Conservation (phyloP, 2,329 filamentous ascomycete genomes). For the Botryotinia calthae region DNA sequence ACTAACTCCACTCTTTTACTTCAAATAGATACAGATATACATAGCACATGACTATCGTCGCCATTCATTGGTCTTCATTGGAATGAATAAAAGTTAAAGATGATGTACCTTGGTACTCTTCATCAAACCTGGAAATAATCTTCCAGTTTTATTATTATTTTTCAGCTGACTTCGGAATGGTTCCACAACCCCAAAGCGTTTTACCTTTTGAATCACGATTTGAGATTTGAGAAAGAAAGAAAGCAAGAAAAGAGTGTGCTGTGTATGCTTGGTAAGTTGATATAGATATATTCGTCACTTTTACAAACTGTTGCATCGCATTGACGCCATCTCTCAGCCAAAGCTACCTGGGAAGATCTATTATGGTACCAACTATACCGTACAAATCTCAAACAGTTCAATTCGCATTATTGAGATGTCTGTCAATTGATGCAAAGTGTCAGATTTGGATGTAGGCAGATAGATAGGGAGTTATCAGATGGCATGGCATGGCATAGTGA, state of each 20-base stretch:
- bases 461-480: not conserved
- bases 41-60: slow-evolving; percentile 1
- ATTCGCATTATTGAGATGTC: slow-evolving; percentile 1
- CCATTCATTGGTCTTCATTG: not conserved
- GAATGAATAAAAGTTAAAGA: not conserved
- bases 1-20: slow-evolving; percentile 4
- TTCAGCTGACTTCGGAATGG: slow-evolving; percentile 18
- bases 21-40: not conserved
- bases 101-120: not conserved
- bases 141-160: not conserved
- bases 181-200: slow-evolving; percentile 11
- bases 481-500: not conserved
- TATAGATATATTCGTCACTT: not conserved
- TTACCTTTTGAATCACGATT: not conserved
- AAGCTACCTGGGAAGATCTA: not conserved
- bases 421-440: slow-evolving; percentile 1
- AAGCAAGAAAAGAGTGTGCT: not conserved
- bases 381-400: slow-evolving; percentile 6
- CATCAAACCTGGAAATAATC: not conserved
- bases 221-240: not conserved
- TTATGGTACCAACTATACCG: not conserved
- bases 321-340: slow-evolving; percentile 17
- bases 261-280: not conserved
- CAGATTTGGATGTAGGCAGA: slow-evolving; percentile 4
- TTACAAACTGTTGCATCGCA: slow-evolving; percentile 18